Percentiles rank a stretch among this genome's conserved stretches.
These are phyloP conservation scores for Pyrenophora graminea DNA, from an alignment of 2,329 filamentous ascomycete genomes.

Conservation along the genomic window DNA sequence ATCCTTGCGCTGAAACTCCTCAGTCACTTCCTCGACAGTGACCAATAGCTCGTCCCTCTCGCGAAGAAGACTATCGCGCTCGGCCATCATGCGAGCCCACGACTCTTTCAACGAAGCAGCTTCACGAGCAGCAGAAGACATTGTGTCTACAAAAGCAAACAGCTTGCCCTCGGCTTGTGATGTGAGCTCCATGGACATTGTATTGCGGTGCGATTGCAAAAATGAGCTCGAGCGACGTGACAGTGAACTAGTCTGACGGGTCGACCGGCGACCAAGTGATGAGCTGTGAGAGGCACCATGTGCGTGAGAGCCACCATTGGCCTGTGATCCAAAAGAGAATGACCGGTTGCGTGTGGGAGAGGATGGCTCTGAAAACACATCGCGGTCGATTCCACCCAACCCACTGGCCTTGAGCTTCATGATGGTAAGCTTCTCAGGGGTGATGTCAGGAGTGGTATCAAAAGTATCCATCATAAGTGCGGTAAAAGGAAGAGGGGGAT, in stretches of 20 bases:
- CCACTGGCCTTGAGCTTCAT: conserved; percentile 29
- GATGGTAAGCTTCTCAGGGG: conserved; percentile 29
- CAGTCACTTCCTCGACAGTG: conserved; percentile 28
- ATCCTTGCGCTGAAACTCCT: conserved; percentile 30
- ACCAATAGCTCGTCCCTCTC: conserved; percentile 27
- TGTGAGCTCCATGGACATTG: conserved; percentile 34
- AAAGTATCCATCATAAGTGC: conserved; percentile 10
- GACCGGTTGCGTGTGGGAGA: conserved; percentile 18
- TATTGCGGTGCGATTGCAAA: conserved; percentile 29
- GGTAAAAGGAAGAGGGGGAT: not conserved
- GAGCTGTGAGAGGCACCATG: conserved; percentile 1
- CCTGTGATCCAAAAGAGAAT: conserved; percentile 15
- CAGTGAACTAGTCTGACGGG: conserved; percentile 22
- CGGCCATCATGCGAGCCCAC: conserved; percentile 31
- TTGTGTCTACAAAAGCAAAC: conserved; percentile 36
- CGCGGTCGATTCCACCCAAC: conserved; percentile 23
- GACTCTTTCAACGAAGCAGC: conserved; percentile 31
- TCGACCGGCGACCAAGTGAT: conserved; percentile 21
- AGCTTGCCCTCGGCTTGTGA: conserved; percentile 32
- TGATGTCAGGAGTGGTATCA: conserved; percentile 14
- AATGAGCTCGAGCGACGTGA: conserved; percentile 29
- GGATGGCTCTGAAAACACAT: conserved; percentile 29
- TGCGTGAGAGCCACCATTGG: not conserved
- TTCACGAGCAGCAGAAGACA: conserved; percentile 30
- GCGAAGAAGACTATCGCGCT: conserved; percentile 29